Conservation (phyloP, 1,284 basidiomycete genomes). For the Cutaneotrichosporon sp. region DNA sequence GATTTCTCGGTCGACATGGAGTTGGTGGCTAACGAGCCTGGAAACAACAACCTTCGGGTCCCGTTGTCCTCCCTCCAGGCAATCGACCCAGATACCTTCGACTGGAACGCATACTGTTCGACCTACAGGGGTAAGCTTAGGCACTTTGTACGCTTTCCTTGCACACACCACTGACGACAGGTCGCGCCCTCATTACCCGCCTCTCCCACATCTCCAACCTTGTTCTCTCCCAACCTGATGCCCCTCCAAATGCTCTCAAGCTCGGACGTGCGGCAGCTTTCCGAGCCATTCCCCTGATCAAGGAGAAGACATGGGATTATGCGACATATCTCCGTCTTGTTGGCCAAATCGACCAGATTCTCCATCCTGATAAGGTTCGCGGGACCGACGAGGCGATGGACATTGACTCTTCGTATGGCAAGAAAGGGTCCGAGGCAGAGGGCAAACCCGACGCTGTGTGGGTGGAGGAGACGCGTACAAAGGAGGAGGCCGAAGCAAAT, state of each 20-base stretch:
- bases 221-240: slow-evolving; percentile 13
- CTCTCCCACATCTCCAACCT: slow-evolving; percentile 25
- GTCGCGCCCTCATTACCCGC: slow-evolving; percentile 42
- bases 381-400: slow-evolving; percentile 19
- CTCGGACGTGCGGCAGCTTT: slow-evolving; percentile 29
- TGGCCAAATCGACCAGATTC: slow-evolving; percentile 7
- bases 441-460: slow-evolving; percentile 31
- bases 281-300: slow-evolving; percentile 30
- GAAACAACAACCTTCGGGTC: background rate
- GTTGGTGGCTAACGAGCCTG: background rate
- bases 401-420: slow-evolving; percentile 8
- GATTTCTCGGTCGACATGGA: no score
- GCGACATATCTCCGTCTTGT: slow-evolving; percentile 17
- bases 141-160: no score
- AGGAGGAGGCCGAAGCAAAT: slow-evolving; percentile 28
- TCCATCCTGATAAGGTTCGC: slow-evolving; percentile 3
- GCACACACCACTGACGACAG: slow-evolving; percentile 17
- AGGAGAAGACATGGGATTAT: slow-evolving; percentile 27
- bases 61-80: slow-evolving; percentile 1
- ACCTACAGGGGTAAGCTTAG: slow-evolving; percentile 37
- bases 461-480: slow-evolving; percentile 24
- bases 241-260: slow-evolving; percentile 13
- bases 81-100: slow-evolving; percentile 12
- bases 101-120: slow-evolving; percentile 31
- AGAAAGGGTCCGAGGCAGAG: slow-evolving; percentile 16